Conservation (phyloP, 192 early-diverging fungal genomes). For the Spinellus fusiger region DNA sequence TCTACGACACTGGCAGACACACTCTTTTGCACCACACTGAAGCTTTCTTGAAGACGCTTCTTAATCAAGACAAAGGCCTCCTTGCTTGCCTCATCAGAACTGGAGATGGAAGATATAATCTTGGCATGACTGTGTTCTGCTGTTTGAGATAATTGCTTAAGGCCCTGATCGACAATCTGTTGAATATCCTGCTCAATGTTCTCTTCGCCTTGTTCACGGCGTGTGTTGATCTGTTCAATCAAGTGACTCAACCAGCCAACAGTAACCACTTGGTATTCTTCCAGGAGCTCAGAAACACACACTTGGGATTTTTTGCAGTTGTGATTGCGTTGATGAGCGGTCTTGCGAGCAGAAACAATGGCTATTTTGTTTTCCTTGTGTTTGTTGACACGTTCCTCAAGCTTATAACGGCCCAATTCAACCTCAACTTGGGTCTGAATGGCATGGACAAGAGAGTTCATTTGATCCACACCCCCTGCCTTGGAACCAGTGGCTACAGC, state of each 20-base stretch:
- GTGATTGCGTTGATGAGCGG: constrained; percentile 4
- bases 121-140: not conserved
- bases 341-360: not conserved
- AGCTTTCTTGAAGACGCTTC: not conserved
- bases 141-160: not conserved
- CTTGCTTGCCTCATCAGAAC: not conserved
- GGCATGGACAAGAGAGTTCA: constrained; percentile 8
- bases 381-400: not conserved
- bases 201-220: not conserved
- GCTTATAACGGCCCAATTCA: constrained; percentile 1
- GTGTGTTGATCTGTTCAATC: constrained; percentile 2
- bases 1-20: not conserved
- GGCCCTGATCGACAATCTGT: not conserved
- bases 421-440: constrained; percentile 11
- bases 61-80: constrained; percentile 3
- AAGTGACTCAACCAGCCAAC: constrained; percentile 10
- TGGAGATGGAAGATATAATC: not conserved
- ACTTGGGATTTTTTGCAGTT: not conserved
- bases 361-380: constrained; percentile 9
- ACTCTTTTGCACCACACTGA: not conserved
- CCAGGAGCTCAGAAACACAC: constrained; percentile 6
- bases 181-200: constrained; percentile 8
- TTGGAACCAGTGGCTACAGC: constrained; percentile 3
- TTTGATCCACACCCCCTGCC: constrained; percentile 9
- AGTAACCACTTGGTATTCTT: constrained; percentile 7